Evolutionary conservation across 1,284 basidiomycete genomes (phyloP), one percentile per base, ranked within the genome.

Genomic region (Ustilago shanxiensis): DNA sequence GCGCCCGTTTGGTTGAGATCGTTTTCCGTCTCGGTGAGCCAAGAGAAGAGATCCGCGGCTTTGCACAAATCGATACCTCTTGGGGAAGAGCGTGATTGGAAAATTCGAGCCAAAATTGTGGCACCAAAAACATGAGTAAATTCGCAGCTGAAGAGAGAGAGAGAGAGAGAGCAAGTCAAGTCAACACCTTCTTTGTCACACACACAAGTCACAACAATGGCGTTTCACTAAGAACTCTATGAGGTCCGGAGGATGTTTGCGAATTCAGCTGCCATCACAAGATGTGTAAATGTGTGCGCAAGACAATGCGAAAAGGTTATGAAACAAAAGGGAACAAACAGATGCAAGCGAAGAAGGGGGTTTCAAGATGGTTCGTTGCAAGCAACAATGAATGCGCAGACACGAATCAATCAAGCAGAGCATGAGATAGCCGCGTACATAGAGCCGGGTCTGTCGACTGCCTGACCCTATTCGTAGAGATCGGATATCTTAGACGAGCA

Each of bases 401-500:
- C 20, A 16, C n/a, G 16, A 20, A 7, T n/a, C 5, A n/a, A 9
- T 22, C 41, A 22, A 58, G 28, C 29, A 33, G 29, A 20, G 41
- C 24, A 20, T 16, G 7, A 16, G 16, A 24, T n/a, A 35, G 14
- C 31, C 20, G 11, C 28, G 29, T 53, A 18, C 9, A 13, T 3
- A 28, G 29, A 50, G 11, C 24, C 13, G 29, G 35, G 41, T n/a
- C 41, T 6, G 10, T 16, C 41, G 20, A 20, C 16, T 7, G n/a
- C n/a, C n/a, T 20, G n/a, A 14, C 41, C 41, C 11, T n/a, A n/a
- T 7, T 8, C 16, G 7, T 6, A n/a, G 20, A 20, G n/a, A 22
- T n/a, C 2, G 33, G 49, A 26, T 22, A 45, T 33, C 41, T 55
- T 50, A 72, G 53, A 67, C 37, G 24, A 72, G 64, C 60, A 72